These are phyloP conservation scores for Aphanomyces cochlioides DNA, from an alignment of 352 stramenopile species.

Conservation along the genomic window DNA sequence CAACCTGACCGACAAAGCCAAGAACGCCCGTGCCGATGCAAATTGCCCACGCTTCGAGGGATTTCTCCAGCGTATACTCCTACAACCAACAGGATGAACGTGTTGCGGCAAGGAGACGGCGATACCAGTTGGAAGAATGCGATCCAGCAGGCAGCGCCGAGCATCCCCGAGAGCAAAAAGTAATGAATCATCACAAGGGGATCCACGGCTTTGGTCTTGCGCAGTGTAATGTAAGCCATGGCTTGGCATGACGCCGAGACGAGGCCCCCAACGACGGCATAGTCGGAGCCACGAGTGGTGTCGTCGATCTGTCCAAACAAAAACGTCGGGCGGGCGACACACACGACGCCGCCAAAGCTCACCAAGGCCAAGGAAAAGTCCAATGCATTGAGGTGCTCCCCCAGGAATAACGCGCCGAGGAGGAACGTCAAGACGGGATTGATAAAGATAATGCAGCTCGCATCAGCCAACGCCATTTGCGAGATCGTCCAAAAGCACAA, in stretches of 20 bases:
- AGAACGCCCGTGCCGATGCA: conserved; percentile 55
- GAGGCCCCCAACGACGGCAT: neutral
- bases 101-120: neutral
- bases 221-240: neutral
- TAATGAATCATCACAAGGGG: conserved; percentile 9
- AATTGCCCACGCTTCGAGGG: neutral
- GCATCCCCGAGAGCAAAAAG: neutral
- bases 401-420: neutral
- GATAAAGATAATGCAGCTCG: conserved; percentile 16
- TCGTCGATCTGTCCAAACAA: neutral
- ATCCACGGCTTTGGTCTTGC: neutral
- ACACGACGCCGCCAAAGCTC: conserved; percentile 4
- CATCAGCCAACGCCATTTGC: conserved; percentile 9
- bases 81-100: neutral
- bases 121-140: neutral
- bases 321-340: conserved; percentile 8
- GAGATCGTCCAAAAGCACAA: conserved; percentile 12
- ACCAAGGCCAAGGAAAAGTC: neutral
- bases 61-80: neutral
- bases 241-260: neutral
- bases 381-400: neutral
- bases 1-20: conserved; percentile 60
- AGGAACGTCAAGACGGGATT: conserved; percentile 8
- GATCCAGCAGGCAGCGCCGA: neutral
- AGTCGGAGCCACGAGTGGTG: neutral